phyloP scores from a whole-genome alignment of 192 early-diverging fungal species.

The Backusella psychrophila region DNA sequence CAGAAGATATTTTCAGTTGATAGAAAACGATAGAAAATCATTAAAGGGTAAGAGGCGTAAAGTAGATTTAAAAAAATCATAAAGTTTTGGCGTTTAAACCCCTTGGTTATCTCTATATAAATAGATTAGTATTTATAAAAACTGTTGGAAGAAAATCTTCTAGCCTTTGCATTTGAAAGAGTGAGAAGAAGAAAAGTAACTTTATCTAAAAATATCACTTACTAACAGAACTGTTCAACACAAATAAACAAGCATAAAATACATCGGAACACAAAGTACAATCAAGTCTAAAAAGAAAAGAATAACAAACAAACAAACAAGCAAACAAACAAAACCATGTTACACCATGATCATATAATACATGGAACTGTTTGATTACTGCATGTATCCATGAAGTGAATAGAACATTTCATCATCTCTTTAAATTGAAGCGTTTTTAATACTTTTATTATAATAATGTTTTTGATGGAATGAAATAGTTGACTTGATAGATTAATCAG shows the following conservation, averaged over 20 bases:
- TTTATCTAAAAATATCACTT: background rate
- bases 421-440: background rate
- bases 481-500: background rate
- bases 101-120: background rate
- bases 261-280: background rate
- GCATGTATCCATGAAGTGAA: background rate
- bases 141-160: background rate
- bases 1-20: background rate
- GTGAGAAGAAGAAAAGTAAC: background rate
- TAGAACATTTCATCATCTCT: background rate
- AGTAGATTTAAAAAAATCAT: background rate
- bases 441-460: background rate
- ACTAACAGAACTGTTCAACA: background rate
- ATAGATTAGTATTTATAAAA: background rate
- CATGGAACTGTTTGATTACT: background rate
- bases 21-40: background rate
- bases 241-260: background rate
- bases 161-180: background rate
- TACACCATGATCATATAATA: background rate
- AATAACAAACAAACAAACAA: background rate
- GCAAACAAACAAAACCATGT: background rate
- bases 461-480: background rate
- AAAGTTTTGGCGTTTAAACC: background rate
- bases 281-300: constrained; percentile 1
- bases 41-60: background rate